A percentile compares a stretch with the other conserved stretches of the same genome.
These are phyloP conservation scores for Syzygium malaccense DNA, from an alignment of 441 rosid genomes.

Conservation along the genomic window DNA sequence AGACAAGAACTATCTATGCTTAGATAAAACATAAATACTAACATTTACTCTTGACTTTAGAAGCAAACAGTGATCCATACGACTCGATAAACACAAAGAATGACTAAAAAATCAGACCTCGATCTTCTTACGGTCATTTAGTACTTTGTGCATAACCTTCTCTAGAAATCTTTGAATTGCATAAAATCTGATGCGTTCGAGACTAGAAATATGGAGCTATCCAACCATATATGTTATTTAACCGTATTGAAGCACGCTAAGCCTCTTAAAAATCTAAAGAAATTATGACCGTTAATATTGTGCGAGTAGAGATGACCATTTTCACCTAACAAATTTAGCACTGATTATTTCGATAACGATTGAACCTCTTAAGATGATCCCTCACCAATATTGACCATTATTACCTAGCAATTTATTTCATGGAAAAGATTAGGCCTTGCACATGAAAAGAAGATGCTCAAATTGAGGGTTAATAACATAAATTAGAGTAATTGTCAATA, in stretches of 20 bases:
- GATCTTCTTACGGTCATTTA: neutral
- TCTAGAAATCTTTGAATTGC: neutral
- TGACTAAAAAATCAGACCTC: neutral
- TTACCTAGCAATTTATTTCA: neutral
- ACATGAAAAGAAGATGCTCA: neutral
- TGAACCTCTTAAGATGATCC: neutral
- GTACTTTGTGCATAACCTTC: neutral
- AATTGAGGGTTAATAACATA: no score
- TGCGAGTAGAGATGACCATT: neutral
- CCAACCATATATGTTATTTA: neutral
- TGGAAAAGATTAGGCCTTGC: neutral
- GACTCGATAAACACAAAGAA: neutral
- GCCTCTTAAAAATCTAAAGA: neutral
- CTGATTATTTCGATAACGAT: neutral
- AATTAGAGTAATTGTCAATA: neutral
- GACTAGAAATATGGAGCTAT: neutral
- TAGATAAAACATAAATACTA: neutral
- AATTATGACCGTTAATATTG: neutral
- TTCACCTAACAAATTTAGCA: neutral
- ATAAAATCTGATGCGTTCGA: neutral
- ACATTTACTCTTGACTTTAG: neutral
- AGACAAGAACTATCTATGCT: neutral
- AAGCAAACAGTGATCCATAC: neutral
- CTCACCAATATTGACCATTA: neutral
- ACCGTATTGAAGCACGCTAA: neutral